Base-by-base conservation (phyloP, 2,329 filamentous ascomycete genomes). In the Fusarium pilosicola region DNA sequence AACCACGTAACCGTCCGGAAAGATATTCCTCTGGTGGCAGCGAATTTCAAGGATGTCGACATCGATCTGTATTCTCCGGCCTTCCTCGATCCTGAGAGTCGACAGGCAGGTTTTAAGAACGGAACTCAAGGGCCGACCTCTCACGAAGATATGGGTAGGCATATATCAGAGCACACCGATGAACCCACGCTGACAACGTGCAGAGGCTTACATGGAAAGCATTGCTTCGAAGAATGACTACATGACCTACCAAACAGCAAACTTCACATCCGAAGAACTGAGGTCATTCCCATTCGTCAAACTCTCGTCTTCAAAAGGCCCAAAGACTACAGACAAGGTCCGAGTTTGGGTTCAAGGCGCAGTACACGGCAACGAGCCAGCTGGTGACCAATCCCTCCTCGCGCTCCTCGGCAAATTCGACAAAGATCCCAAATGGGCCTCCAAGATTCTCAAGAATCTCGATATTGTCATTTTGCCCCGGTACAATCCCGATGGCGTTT, bases 401-500 rank as follows among this genome's bases (percentile, higher is more conserved):
- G 80, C 80, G 0, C 73, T 81, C 1, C 74, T 81, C 1, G 80
- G 79, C 5, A 79, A 79, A 14, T 76, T 81, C 15, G 74, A 80
- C 24, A 75, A 71, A 32, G 70, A 81, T 4, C 58, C 74, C 1
- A 73, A 76, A 15, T 81, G 80, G 80, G 79, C 80, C 1, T 41
- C 68, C 1, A 75, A 71, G 6, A 45, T 81, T 0, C 77, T 81
- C 2, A 65, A 76, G 22, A 75, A 79, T 6, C 64, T 79, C 2
- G 80, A 81, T 11, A 75, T 81, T 2, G 54, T 81, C 17, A 49
- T 81, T 18, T 45, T 81, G 11, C 80, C 79, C 0, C 74, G 80
- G 1, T 81, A 81, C 30, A 81, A 81, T 36, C 79, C 80, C 1
- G 80, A 81, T n/a, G 80, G 80, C 4, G 77, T 80, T 6, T 78